Conservation (phyloP, 345 rosid genomes). For the Abelmoschus esculentus region DNA sequence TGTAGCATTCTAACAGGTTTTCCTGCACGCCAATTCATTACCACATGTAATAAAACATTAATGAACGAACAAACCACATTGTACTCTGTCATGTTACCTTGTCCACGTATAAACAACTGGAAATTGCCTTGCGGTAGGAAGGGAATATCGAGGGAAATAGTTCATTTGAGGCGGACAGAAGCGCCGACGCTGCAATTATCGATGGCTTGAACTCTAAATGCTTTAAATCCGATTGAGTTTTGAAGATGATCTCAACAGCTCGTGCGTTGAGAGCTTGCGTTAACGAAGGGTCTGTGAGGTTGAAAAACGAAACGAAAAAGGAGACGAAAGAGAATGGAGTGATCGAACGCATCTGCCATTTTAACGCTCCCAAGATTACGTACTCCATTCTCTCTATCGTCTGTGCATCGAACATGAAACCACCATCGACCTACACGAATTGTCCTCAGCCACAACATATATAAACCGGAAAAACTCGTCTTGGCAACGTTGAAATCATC, state of each 20-base stretch:
- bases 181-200: conserved; percentile 56
- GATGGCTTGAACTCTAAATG: conserved; percentile 74
- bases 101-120: conserved; percentile 46
- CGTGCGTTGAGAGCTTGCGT: conserved; percentile 42
- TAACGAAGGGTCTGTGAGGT: conserved; percentile 37
- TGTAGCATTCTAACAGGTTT: conserved; percentile 39
- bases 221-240: conserved; percentile 52
- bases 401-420: conserved; percentile 42
- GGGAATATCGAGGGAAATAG: conserved; percentile 44
- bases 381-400: conserved; percentile 64
- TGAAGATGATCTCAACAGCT: conserved; percentile 52
- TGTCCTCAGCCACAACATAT: background rate
- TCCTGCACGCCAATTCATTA: conserved; percentile 28
- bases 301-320: conserved; percentile 45
- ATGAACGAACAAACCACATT: background rate
- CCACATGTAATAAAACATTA: background rate
- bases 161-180: conserved; percentile 52
- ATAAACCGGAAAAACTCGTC: background rate
- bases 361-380: conserved; percentile 59
- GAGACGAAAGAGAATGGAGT: conserved; percentile 71
- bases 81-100: conserved; percentile 27
- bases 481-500: background rate
- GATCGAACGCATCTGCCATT: conserved; percentile 90
- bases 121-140: conserved; percentile 34
- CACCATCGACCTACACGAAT: conserved; percentile 34